Conservation (phyloP, 495 filamentous ascomycete species). For the Cercophora samala region DNA sequence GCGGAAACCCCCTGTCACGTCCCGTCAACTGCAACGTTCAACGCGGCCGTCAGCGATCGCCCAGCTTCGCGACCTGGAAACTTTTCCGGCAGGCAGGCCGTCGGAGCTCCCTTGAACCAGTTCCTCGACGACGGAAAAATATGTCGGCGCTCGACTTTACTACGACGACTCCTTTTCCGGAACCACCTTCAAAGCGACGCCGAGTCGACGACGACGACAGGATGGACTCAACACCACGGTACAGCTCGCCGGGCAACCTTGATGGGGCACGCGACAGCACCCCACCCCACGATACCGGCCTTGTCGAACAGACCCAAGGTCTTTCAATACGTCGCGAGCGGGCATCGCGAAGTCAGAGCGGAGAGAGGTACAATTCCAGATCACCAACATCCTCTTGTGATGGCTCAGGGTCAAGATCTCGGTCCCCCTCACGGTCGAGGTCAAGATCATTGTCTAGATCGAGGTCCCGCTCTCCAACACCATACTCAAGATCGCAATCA, state of each 20-base stretch:
- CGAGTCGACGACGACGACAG: constrained; percentile 51
- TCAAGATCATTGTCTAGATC: constrained; percentile 33
- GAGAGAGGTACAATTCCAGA: constrained; percentile 16
- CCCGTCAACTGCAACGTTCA: neutral
- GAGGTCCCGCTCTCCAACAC: constrained; percentile 24
- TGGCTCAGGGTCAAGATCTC: constrained; percentile 32
- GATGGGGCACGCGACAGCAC: constrained; percentile 8
- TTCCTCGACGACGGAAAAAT: neutral
- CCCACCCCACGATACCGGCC: constrained; percentile 1
- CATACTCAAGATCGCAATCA: constrained; percentile 27
- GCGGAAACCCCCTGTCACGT: constrained; percentile 3
- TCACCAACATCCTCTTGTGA: constrained; percentile 21
- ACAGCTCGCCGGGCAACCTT: constrained; percentile 28
- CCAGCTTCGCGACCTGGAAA: neutral
- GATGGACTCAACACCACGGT: constrained; percentile 36
- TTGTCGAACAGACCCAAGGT: constrained; percentile 22
- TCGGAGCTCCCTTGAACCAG: neutral
- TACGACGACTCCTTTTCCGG: constrained; percentile 1
- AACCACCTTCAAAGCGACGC: constrained; percentile 54
- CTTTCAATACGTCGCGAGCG: constrained; percentile 40
- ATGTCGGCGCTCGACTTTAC: neutral
- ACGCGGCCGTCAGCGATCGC: neutral
- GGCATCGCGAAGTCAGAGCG: constrained; percentile 28
- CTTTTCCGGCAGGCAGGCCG: neutral
- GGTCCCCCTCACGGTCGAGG: constrained; percentile 24